Conservation (phyloP, 2,329 filamentous ascomycete species). For the Trichoderma atroviride region DNA sequence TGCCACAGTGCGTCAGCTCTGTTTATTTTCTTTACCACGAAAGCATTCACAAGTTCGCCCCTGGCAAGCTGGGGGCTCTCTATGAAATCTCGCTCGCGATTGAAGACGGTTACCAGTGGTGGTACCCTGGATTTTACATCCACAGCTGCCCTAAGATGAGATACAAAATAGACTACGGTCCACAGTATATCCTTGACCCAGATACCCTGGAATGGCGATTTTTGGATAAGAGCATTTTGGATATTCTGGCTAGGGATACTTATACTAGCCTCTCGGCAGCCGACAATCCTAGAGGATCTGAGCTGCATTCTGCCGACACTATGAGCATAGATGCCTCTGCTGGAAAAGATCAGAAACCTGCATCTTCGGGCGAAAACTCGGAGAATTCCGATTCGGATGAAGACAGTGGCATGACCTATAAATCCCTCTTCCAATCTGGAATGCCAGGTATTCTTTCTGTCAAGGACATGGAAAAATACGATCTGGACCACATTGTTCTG, state of each 20-base stretch:
- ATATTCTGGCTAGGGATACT: slow-evolving; percentile 54
- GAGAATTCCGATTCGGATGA: slow-evolving; percentile 29
- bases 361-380: not conserved
- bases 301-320: not conserved
- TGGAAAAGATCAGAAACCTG: not conserved
- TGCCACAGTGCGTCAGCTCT: slow-evolving; percentile 76
- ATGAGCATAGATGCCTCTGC: not conserved
- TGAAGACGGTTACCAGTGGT: slow-evolving; percentile 72
- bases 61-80: slow-evolving; percentile 76
- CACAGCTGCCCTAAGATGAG: slow-evolving; percentile 80
- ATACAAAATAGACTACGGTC: slow-evolving; percentile 80
- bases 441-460: slow-evolving; percentile 69
- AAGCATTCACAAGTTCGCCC: slow-evolving; percentile 68
- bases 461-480: slow-evolving; percentile 54
- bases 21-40: slow-evolving; percentile 85
- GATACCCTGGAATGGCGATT: slow-evolving; percentile 64
- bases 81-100: slow-evolving; percentile 71
- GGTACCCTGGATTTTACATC: slow-evolving; percentile 83
- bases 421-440: slow-evolving; percentile 58
- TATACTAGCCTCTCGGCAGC: slow-evolving; percentile 54
- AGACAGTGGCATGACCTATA: slow-evolving; percentile 32
- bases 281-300: slow-evolving; percentile 11
- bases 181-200: slow-evolving; percentile 74
- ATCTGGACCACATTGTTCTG: slow-evolving; percentile 63
- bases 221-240: slow-evolving; percentile 55